These are phyloP conservation scores for Epichloe hybrida DNA, from an alignment of 2,329 filamentous ascomycete species.

Conservation along the genomic window DNA sequence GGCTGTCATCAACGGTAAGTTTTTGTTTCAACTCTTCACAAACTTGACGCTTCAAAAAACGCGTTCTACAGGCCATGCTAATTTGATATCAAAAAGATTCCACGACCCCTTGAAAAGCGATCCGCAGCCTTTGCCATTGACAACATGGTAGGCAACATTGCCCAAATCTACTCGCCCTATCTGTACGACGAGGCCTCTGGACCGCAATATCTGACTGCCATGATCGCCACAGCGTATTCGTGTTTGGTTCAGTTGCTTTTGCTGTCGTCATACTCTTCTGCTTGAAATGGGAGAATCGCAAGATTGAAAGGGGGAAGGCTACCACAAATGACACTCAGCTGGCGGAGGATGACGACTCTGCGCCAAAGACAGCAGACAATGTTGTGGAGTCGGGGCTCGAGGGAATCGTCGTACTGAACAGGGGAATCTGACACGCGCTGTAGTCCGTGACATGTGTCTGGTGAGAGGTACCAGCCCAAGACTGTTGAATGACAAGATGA, in stretches of 20 bases:
- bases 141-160: conserved; percentile 5
- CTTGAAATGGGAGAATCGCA: conserved; percentile 3
- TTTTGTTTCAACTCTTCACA: neutral
- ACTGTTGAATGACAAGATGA: no score
- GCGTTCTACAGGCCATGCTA: neutral
- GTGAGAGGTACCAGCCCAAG: no score
- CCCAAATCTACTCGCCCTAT: conserved; percentile 5
- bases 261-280: conserved; percentile 1
- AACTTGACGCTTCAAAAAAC: neutral
- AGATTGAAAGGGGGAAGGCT: conserved; percentile 1
- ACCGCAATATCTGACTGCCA: conserved; percentile 4
- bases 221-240: conserved; percentile 4
- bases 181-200: conserved; percentile 2
- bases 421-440: conserved; percentile 3
- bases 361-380: neutral
- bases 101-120: conserved; percentile 4
- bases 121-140: conserved; percentile 3
- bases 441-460: neutral
- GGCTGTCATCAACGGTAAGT: conserved; percentile 5
- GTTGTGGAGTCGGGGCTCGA: conserved; percentile 1
- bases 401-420: conserved; percentile 2
- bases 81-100: neutral
- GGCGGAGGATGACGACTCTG: neutral
- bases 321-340: neutral
- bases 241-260: neutral